Percentiles rank a stretch among this genome's conserved stretches.
Conservation (phyloP, 2,329 filamentous ascomycete species). For the Hypoxylon sp. region DNA sequence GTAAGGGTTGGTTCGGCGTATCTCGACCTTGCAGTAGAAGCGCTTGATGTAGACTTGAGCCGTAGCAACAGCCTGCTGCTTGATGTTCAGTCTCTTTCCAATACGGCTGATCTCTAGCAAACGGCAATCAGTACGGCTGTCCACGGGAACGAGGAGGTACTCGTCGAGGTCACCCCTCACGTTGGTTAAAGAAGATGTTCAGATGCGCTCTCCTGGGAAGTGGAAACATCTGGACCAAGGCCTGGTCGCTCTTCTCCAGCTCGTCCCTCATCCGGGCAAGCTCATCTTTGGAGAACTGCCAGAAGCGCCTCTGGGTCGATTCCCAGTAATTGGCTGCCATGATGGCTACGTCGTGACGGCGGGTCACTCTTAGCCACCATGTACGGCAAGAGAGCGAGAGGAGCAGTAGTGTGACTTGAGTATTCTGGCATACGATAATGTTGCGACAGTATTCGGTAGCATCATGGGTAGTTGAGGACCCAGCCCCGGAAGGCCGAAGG, state of each 20-base stretch:
- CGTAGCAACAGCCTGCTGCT: constrained; percentile 92
- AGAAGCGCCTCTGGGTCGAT: constrained; percentile 87
- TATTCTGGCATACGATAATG: not conserved
- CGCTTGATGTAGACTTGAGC: constrained; percentile 94
- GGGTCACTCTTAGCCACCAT: constrained; percentile 10
- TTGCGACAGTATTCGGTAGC: constrained; percentile 6
- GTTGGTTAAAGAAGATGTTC: constrained; percentile 91
- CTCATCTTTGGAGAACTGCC: constrained; percentile 87
- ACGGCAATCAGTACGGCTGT: constrained; percentile 19
- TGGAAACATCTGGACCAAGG: constrained; percentile 78
- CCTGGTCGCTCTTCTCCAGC: constrained; percentile 78
- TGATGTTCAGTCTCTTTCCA: constrained; percentile 81
- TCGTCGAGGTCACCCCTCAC: constrained; percentile 57
- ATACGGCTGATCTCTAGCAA: constrained; percentile 77
- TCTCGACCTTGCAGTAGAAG: constrained; percentile 91
- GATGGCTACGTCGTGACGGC: constrained; percentile 1
- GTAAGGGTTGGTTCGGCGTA: constrained; percentile 91
- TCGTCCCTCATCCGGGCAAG: constrained; percentile 77
- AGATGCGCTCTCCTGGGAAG: constrained; percentile 83
- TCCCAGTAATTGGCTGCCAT: constrained; percentile 99
- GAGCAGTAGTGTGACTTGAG: not conserved
- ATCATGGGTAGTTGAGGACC: constrained; percentile 19
- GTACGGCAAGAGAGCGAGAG: not conserved
- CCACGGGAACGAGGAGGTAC: not conserved
- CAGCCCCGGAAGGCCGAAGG: constrained; percentile 33